Evolutionary conservation across 495 filamentous ascomycete genomes (phyloP), one percentile per base, ranked within the genome.

Genomic region (Neurospora tetrasperma): DNA sequence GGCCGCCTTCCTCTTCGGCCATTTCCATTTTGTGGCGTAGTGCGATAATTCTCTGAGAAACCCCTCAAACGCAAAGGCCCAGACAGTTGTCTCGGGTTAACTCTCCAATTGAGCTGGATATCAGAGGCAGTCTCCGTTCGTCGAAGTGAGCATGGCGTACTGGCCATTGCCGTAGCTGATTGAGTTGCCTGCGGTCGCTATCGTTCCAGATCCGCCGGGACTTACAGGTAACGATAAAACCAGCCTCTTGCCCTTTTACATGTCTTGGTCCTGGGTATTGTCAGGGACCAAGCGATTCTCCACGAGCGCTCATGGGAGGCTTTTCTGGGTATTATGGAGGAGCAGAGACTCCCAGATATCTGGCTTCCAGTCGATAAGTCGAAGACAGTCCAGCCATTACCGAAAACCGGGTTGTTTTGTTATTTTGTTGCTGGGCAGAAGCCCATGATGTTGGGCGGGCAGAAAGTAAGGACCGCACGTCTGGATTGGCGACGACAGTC

Each of bases 41-140:
- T 95, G 92, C 46, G 96, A 85, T 69, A 96, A 91, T 75, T 91
- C 90, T 73, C 90, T 91, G 31, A 97, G 86, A 73, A 94, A 89
- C 7, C 81, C 84, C 78, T 97, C 94, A 2, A 97, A 70, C 10
- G 80, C 85, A n/a, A 87, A 85, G 0, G 42, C 11, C 27, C 27
- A 31, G 27, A 5, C 12, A 31, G 8, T 35, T 71, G 59, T 72
- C 70, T n/a, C 31, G 40, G 62, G 54, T 69, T 0, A 74, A 43
- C 35, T 74, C 70, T 10, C 54, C 73, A 1, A 71, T 10, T 0
- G 48, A 39, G 23, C 43, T 41, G 1, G 70, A 23, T 12, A 74
- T 38, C 6, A 74, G 23, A 42, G 2, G 46, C 20, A 1, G 46
- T 27, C 11, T 54, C 46, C 27, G 16, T 11, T 0, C 11, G 3